Evolutionary conservation across 163 green algal species (phyloP).

Genomic region (Scenedesmus sp.): DNA sequence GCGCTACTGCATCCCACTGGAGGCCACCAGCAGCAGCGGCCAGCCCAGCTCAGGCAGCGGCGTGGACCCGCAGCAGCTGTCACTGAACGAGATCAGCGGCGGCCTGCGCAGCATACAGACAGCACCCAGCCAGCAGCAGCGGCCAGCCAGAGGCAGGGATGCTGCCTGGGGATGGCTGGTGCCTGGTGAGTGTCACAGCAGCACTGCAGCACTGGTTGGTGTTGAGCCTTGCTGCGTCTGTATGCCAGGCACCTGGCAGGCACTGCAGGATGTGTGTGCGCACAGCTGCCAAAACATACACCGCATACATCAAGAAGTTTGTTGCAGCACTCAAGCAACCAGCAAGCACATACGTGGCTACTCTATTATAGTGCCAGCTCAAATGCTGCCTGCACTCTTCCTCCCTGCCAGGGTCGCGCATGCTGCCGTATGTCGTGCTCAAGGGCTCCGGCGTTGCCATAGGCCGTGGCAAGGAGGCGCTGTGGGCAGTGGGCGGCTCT

Average conservation of each 20-base stretch:
- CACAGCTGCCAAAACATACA: not conserved
- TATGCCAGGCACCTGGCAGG: not conserved
- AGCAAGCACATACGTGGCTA: not conserved
- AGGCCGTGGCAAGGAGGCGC: conserved; percentile 66
- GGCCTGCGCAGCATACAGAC: conserved; percentile 53
- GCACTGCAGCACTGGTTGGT: not conserved
- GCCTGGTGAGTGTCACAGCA: conserved; percentile 40
- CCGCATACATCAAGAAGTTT: not conserved
- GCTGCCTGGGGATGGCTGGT: conserved; percentile 69
- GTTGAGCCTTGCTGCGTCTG: not conserved
- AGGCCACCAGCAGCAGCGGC: not conserved
- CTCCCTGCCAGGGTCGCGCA: conserved; percentile 51
- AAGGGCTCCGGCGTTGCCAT: conserved; percentile 68
- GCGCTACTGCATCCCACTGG: conserved; percentile 27
- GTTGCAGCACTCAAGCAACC: not conserved
- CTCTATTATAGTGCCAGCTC: not conserved
- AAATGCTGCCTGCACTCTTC: not conserved
- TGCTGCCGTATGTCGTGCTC: conserved; percentile 75
- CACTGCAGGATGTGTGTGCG: not conserved
- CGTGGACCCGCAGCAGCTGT: conserved; percentile 40
- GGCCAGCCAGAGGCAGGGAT: conserved; percentile 13
- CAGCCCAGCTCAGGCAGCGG: not conserved
- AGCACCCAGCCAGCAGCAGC: conserved; percentile 32
- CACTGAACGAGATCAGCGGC: conserved; percentile 49
- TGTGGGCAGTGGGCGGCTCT: conserved; percentile 49